Percentiles rank a stretch among this genome's conserved stretches.
phyloP scores from a whole-genome alignment of 805 yeast species.

The Candida vartiovaarae region DNA sequence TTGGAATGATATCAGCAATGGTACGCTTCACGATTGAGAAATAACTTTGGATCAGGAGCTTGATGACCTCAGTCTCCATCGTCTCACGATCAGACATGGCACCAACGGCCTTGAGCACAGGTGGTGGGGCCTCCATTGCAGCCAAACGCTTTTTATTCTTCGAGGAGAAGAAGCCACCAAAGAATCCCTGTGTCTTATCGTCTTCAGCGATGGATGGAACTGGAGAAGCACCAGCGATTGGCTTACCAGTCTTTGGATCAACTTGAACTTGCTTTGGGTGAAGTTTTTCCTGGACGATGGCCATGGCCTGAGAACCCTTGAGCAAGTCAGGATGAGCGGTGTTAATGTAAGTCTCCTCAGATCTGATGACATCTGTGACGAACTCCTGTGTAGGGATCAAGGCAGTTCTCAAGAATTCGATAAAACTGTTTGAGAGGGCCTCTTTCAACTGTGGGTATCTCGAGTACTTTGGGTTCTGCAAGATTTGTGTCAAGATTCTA shows the following conservation, averaged over 20 bases:
- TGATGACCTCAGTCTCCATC: constrained; percentile 95
- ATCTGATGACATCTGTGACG: constrained; percentile 70
- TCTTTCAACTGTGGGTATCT: constrained; percentile 91
- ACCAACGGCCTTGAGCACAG: constrained; percentile 88
- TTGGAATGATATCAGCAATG: constrained; percentile 89
- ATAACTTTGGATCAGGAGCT: constrained; percentile 83
- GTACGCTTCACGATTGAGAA: constrained; percentile 91
- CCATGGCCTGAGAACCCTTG: constrained; percentile 93
- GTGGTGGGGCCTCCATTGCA: constrained; percentile 96
- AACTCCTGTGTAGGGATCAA: constrained; percentile 80
- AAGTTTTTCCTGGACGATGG: constrained; percentile 79
- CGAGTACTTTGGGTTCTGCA: constrained; percentile 72
- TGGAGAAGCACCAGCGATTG: constrained; percentile 36
- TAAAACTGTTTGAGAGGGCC: constrained; percentile 70
- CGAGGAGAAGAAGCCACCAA: constrained; percentile 90
- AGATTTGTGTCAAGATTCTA: constrained; percentile 71
- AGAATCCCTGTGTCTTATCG: constrained; percentile 67
- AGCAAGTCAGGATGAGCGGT: constrained; percentile 97
- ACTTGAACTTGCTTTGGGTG: constrained; percentile 66
- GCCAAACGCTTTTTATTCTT: constrained; percentile 92
- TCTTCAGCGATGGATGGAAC: constrained; percentile 27
- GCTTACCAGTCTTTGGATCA: constrained; percentile 88
- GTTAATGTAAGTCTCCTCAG: constrained; percentile 92
- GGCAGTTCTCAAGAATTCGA: constrained; percentile 72
- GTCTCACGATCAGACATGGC: constrained; percentile 89